Conservation (phyloP, 108 stramenopile species). For the Discostella stelligeroides region DNA sequence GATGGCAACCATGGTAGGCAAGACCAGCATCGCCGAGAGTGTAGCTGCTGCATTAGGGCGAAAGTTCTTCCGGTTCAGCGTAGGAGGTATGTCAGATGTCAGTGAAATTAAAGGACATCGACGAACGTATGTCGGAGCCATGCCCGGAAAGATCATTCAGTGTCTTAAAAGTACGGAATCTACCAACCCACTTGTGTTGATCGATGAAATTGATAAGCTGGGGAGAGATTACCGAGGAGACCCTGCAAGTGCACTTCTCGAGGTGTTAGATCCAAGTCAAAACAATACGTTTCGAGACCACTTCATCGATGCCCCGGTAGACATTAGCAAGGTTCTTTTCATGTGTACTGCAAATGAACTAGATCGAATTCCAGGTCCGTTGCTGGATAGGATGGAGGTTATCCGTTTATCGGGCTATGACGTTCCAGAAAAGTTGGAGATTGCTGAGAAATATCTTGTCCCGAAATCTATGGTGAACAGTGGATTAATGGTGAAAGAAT, state of each 20-base stretch:
- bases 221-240: constrained; percentile 92
- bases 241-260: constrained; percentile 94
- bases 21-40: constrained; percentile 82
- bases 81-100: constrained; percentile 94
- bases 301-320: constrained; percentile 97
- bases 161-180: constrained; percentile 88
- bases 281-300: constrained; percentile 93
- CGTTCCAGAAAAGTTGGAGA: constrained; percentile 95
- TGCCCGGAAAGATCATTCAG: constrained; percentile 98
- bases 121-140: constrained; percentile 97
- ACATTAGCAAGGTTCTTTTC: constrained; percentile 96
- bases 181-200: constrained; percentile 92
- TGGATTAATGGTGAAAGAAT: constrained; percentile 77
- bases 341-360: constrained; percentile 98
- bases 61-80: constrained; percentile 95
- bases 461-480: constrained; percentile 92
- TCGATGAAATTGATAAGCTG: constrained; percentile 99
- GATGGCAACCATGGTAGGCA: no score
- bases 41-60: constrained; percentile 92
- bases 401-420: constrained; percentile 97
- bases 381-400: constrained; percentile 98
- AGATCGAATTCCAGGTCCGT: constrained; percentile 93
- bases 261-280: constrained; percentile 93
- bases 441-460: constrained; percentile 94
- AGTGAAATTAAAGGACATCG: constrained; percentile 98